Conservation (phyloP, 306 rosid species). For the Citrullus colocynthis region DNA sequence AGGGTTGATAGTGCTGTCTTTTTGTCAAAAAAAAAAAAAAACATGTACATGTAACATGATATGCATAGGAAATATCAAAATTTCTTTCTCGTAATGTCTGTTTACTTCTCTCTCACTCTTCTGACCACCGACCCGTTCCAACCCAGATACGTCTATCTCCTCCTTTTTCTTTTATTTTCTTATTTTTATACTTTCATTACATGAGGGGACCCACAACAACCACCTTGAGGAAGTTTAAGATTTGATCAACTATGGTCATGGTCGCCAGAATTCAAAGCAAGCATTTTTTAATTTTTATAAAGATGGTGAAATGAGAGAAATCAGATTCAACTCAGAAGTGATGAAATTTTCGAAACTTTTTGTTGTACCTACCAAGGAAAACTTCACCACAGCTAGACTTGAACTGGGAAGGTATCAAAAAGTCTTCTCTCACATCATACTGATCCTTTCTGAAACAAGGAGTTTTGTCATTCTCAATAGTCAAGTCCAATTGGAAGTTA, state of each 20-base stretch:
- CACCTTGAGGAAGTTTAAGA: not conserved
- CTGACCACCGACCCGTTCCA: not conserved
- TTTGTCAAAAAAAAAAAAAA: constrained; percentile 1
- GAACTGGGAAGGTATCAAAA: not conserved
- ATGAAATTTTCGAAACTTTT: constrained; percentile 8
- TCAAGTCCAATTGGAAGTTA: constrained; percentile 6
- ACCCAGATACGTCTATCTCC: not conserved
- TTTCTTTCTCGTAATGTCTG: not conserved
- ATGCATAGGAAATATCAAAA: not conserved
- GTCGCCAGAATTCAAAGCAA: not conserved
- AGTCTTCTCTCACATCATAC: constrained; percentile 12
- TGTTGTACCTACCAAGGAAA: constrained; percentile 18
- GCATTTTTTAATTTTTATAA: not conserved
- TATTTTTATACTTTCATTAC: not conserved
- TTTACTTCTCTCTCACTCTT: not conserved
- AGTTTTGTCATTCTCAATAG: not conserved
- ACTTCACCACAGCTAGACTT: constrained; percentile 13
- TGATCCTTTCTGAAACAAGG: constrained; percentile 10
- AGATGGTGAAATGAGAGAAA: not conserved
- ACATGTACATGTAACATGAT: not conserved
- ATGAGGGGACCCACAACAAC: constrained; percentile 3
- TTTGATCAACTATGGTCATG: not conserved
- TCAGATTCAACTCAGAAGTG: constrained; percentile 13
- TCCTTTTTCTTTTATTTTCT: not conserved
- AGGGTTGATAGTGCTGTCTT: not conserved